Evolutionary conservation across 2,329 filamentous ascomycete species (phyloP), one percentile per base, ranked within the genome.

Genomic region (Sphaerulina musiva): DNA sequence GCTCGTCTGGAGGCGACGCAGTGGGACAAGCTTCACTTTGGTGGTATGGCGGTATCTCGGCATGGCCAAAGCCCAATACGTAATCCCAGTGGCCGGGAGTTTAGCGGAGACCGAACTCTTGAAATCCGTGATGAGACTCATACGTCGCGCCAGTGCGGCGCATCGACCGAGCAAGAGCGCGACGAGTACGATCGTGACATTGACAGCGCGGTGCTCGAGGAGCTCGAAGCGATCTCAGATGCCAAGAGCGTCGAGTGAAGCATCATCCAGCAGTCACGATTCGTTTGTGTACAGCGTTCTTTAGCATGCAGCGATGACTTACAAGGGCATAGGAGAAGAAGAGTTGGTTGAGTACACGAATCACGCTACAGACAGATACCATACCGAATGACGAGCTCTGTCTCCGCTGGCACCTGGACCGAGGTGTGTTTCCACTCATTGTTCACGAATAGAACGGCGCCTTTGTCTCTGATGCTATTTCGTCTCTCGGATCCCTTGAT

Each of bases 251-350:
- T 38, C 31, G 48, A 51, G 12, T 51, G 31, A 31, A 7, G 11
- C 42, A 29, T 44, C 48, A 36, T 48, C 34, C 31, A 52, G 36
- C 31, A 40, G 39, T 31, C 11, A 48, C 48, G 20, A 43, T 32
- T 52, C 48, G 48, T 45, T 52, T 46, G 23, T 40, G 44, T 32
- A 42, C 31, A 51, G 45, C 48, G 48, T 51, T 51, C 40, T 46
- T 56, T 44, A 55, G 59, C 59, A 56, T 62, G 48, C 59, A 62
- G 59, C 55, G 59, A 48, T 52, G 57, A 54, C 57, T 57, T 40
- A 44, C 40, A 11, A 34, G 32, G 29, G 31, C 41, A 45, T 51
- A 38, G 12, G 14, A 20, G 23, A 26, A 40, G 31, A 23, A 26
- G 3, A 26, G 26, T 29, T 29, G 26, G 26, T 29, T 29, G 26